These are phyloP conservation scores for Trifolium pratense DNA, from an alignment of 306 rosid genomes.

Conservation along the genomic window DNA sequence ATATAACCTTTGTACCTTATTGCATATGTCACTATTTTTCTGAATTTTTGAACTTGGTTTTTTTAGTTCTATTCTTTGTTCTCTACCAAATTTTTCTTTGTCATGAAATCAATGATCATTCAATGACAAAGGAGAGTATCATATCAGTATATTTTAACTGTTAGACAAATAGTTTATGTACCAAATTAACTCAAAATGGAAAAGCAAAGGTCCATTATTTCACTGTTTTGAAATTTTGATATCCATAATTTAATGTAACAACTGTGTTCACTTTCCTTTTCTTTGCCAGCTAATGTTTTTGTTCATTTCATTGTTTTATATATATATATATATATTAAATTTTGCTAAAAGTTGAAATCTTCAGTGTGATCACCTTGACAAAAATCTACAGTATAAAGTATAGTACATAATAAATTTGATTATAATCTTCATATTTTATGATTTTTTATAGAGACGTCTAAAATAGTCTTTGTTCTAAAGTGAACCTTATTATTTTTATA, in stretches of 20 bases:
- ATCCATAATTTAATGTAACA: constrained; percentile 6
- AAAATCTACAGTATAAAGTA: constrained; percentile 57
- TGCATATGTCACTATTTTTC: constrained; percentile 41
- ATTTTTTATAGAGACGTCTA: too few relatives aligned
- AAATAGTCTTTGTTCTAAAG: too few relatives aligned
- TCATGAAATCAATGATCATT: constrained; percentile 46
- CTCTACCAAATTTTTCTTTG: constrained; percentile 23
- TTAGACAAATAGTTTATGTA: constrained; percentile 40
- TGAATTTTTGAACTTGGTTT: constrained; percentile 24
- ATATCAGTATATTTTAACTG: constrained; percentile 36
- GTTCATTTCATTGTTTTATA: constrained; percentile 1
- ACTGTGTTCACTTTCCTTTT: constrained; percentile 37
- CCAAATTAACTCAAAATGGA: constrained; percentile 42
- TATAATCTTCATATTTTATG: constrained; percentile 35
- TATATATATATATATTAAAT: neutral
- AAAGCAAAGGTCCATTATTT: constrained; percentile 41
- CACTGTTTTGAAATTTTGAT: constrained; percentile 8
- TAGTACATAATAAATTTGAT: neutral
- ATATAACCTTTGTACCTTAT: constrained; percentile 43
- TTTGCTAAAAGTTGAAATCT: constrained; percentile 51
- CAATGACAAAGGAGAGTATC: constrained; percentile 15
- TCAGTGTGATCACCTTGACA: constrained; percentile 41
- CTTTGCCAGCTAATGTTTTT: constrained; percentile 35
- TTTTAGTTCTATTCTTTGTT: constrained; percentile 34
- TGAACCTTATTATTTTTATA: too few relatives aligned